Evolutionary conservation across 495 filamentous ascomycete species (phyloP).

Genomic region (Bacidia rubella): DNA sequence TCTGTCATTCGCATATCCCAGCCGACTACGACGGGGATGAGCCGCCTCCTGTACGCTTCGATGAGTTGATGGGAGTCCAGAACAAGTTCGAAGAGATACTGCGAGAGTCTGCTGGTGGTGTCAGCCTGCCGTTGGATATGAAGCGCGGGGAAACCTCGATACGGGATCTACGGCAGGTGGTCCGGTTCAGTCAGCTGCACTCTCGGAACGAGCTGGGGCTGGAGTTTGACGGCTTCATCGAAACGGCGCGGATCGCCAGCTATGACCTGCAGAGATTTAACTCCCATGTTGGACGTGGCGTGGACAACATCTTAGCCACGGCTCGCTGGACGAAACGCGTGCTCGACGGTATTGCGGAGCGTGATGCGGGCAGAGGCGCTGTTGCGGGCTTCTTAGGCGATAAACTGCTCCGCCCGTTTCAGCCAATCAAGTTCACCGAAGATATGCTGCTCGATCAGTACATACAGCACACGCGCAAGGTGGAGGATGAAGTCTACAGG

Average conservation of each 20-base stretch:
- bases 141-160: conserved; percentile 53
- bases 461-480: conserved; percentile 45
- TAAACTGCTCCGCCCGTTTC: conserved; percentile 43
- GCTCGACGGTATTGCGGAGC: conserved; percentile 28
- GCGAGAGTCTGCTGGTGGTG: conserved; percentile 42
- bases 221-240: conserved; percentile 55
- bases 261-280: conserved; percentile 53
- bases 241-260: conserved; percentile 39
- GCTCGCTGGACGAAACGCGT: conserved; percentile 51
- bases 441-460: conserved; percentile 44
- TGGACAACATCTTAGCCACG: conserved; percentile 55
- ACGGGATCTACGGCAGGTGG: conserved; percentile 51
- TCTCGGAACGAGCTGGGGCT: conserved; percentile 46
- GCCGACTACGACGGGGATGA: conserved; percentile 13
- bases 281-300: conserved; percentile 49
- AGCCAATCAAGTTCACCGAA: conserved; percentile 38
- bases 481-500: conserved; percentile 48
- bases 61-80: conserved; percentile 53
- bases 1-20: conserved; percentile 34
- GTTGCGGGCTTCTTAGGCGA: conserved; percentile 28
- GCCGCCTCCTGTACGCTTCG: conserved; percentile 41
- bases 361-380: conserved; percentile 24
- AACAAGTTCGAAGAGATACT: conserved; percentile 51
- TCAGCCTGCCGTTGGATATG: conserved; percentile 51
- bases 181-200: conserved; percentile 37